A percentile compares a stretch with the other conserved stretches of the same genome.
Evolutionary conservation across 495 filamentous ascomycete species (phyloP).

Genomic region (Podospora pseudoanserina): DNA sequence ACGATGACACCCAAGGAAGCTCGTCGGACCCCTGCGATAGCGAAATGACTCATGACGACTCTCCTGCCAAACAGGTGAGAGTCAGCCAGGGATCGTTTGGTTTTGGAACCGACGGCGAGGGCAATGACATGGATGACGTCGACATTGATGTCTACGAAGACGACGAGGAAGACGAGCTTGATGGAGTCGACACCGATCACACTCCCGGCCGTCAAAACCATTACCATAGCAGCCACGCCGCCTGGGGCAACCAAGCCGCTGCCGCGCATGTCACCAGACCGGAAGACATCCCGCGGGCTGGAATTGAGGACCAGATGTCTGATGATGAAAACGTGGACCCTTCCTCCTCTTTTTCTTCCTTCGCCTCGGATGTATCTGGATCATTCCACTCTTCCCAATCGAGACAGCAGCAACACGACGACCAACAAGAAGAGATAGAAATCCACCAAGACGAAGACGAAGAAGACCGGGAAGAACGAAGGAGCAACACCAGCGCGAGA

Average conservation of each 20-base stretch:
- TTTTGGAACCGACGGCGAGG: not conserved
- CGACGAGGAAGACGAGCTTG: slow-evolving; percentile 35
- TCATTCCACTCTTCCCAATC: slow-evolving; percentile 1
- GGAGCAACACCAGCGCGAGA: not conserved
- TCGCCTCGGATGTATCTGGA: not conserved
- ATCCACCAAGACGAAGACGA: slow-evolving; percentile 7
- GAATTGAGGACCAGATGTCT: slow-evolving; percentile 42
- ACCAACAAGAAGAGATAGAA: not conserved
- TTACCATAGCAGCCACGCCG: slow-evolving; percentile 3
- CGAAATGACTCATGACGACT: slow-evolving; percentile 24
- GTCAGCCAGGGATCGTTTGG: slow-evolving; percentile 8
- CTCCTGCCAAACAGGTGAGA: not conserved
- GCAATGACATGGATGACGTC: slow-evolving; percentile 20
- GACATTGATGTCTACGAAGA: slow-evolving; percentile 32
- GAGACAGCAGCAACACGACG: not conserved
- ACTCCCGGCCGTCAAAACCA: not conserved
- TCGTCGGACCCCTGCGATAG: slow-evolving; percentile 30
- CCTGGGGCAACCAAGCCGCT: not conserved
- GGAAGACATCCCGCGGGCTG: slow-evolving; percentile 44
- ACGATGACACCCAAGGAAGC: slow-evolving; percentile 27
- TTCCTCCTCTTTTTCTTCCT: slow-evolving; percentile 7
- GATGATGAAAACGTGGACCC: slow-evolving; percentile 45
- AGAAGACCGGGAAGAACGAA: slow-evolving; percentile 11
- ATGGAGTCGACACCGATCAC: slow-evolving; percentile 32
- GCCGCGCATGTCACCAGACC: slow-evolving; percentile 16